phyloP scores from a whole-genome alignment of 2,329 filamentous ascomycete species.

The Exserohilum rostratum region DNA sequence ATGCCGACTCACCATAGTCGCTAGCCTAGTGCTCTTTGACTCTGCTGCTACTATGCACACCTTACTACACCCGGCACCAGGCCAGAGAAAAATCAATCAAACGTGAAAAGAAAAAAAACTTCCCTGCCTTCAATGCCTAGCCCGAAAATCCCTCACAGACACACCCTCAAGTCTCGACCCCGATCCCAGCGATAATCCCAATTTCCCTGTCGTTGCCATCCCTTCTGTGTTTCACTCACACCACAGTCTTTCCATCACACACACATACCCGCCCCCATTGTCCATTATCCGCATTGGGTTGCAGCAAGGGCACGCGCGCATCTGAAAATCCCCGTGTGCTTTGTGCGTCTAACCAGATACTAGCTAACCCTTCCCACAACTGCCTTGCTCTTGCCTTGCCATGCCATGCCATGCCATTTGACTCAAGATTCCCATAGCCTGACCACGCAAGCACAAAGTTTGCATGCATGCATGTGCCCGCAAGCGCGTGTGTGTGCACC shows the following conservation, averaged over 20 bases:
- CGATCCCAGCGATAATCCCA: slow-evolving; percentile 9
- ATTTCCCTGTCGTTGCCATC: slow-evolving; percentile 7
- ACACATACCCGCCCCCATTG: not conserved
- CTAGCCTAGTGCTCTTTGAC: not conserved
- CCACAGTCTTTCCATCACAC: not conserved
- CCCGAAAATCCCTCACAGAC: not conserved
- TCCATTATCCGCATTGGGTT: not conserved
- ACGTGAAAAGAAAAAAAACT: not conserved
- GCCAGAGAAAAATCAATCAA: slow-evolving; percentile 2
- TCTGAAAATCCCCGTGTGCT: too few relatives aligned
- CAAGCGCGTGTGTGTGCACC: not conserved
- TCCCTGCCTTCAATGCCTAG: not conserved
- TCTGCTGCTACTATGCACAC: too few relatives aligned
- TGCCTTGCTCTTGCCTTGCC: too few relatives aligned
- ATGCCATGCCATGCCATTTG: slow-evolving; percentile 5
- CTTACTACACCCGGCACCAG: slow-evolving; percentile 1
- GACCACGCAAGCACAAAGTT: not conserved
- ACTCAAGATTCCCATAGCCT: not conserved
- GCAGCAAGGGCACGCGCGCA: too few relatives aligned
- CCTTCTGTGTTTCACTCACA: not conserved
- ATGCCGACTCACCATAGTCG: slow-evolving; percentile 2
- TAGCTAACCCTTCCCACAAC: too few relatives aligned
- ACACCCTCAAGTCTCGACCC: not conserved
- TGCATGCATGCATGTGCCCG: not conserved
- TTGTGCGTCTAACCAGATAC: too few relatives aligned